Evolutionary conservation across 805 yeast genomes (phyloP).

Genomic region (Ogataea thermomethanolica): DNA sequence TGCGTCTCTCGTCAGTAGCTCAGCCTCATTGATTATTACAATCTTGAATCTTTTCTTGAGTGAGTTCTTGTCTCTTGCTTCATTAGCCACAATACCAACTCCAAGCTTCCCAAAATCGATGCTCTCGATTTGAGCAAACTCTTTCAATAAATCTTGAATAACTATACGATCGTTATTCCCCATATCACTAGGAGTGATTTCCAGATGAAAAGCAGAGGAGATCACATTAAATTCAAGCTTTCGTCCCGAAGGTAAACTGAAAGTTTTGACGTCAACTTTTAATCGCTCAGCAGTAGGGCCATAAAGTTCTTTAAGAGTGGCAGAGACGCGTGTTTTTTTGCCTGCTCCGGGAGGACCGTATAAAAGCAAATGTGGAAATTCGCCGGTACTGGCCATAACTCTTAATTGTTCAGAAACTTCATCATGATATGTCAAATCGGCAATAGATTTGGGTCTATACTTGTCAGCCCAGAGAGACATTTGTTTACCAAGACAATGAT

Average conservation of each 20-base stretch:
- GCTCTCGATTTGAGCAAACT: conserved; percentile 92
- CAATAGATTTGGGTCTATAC: conserved; percentile 72
- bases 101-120: conserved; percentile 65
- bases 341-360: conserved; percentile 98
- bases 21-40: conserved; percentile 89
- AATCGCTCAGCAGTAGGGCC: conserved; percentile 79
- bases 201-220: conserved; percentile 87
- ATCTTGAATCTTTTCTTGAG: conserved; percentile 61
- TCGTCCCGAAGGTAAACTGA: conserved; percentile 66
- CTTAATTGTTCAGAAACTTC: conserved; percentile 60
- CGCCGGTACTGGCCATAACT: conserved; percentile 56
- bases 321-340: conserved; percentile 87
- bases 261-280: conserved; percentile 86
- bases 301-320: conserved; percentile 73
- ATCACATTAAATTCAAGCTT: conserved; percentile 90
- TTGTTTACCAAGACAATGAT: neutral
- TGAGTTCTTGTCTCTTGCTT: conserved; percentile 11
- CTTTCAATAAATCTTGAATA: conserved; percentile 89
- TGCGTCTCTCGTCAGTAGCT: conserved; percentile 84
- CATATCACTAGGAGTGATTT: conserved; percentile 95
- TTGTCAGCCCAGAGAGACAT: conserved; percentile 98
- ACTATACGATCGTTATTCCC: conserved; percentile 95
- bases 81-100: conserved; percentile 40
- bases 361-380: conserved; percentile 86
- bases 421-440: conserved; percentile 61